Evolutionary conservation across 768 basidiomycete species (phyloP), one percentile per base, ranked within the genome.

Genomic region (Tylopilus sp.): DNA sequence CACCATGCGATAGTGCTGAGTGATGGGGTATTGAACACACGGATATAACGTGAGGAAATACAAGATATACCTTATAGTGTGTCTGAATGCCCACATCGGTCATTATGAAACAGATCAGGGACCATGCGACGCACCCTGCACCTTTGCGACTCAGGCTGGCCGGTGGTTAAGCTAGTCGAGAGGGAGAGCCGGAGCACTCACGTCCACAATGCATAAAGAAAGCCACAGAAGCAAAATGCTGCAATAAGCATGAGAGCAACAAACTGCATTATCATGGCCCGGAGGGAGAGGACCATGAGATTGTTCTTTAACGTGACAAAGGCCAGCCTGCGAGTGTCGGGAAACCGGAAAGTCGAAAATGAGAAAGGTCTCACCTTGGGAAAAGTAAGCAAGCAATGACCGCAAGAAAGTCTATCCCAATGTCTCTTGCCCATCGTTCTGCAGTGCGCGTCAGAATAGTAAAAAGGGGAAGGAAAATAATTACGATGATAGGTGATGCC

Each of bases 261-360:
- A 64, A 98, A 98, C 65, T 98, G 93, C 56, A 86, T 77, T 52
- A 98, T 83, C 94, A 98, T 96, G 1, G 94, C 92, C 2, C 96
- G 85, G 29, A 93, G 71, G 8, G 89, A 86, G 22, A 92, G 76
- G 21, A 90, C 87, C 82, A 89, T 86, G 36, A 88, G 74, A 56
- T 86, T 90, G 59, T 89, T 78, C 62, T 87, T 86, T 26, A 97
- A 74, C 0, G 91, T 92, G 4, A 96, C 93, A 63, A 98, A 98
- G 1, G 92, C 94, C 50, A 97, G 72, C 49, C 92, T 92, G 60
- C 17, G n/a, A 46, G n/a, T 30, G 12, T 22, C 25, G 8, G 56
- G 34, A 52, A 47, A 48, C 31, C 11, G 19, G 10, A 11, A 36
- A 46, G 12, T 16, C 6, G 3, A 13, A 29, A 31, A n/a, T 17